Evolutionary conservation across 2,329 filamentous ascomycete genomes (phyloP), one percentile per base, ranked within the genome.

Genomic region (Fusarium succisae): DNA sequence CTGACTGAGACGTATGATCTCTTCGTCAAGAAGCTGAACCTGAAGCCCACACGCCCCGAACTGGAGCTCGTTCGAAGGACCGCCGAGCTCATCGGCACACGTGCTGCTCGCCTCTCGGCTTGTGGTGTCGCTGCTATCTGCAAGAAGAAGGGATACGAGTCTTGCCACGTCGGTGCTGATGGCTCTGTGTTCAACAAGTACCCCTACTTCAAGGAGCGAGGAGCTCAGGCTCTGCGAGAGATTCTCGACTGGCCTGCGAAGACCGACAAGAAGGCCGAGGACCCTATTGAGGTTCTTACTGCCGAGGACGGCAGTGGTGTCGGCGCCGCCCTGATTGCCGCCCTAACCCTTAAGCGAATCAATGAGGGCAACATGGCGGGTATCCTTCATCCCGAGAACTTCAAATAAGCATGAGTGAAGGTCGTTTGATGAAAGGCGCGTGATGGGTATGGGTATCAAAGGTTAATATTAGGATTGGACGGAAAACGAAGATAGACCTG

Each of bases 121-220:
- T 98, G 96, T 80, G 96, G 96, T 84, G 94, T 99, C 62, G 95
- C 96, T 18, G 96, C 96, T 66, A 98, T 99, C 80, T 95, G 93
- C 89, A 97, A 92, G 86, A 98, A 98, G 91, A 98, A 98, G 90
- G 89, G 90, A 76, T 96, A 95, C 83, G 85, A 93, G 80, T 89
- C 90, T 43, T 97, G 94, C 86, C 96, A 98, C 83, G 96, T 99
- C 47, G 96, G 96, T 78, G 96, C 96, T 58, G 96, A 99, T 81
- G 96, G 96, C 43, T 97, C 94, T 24, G 96, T 99, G 62, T 99
- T 99, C 87, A 98, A 98, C 89, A 98, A 98, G 83, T 99, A 99
- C 85, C 96, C 96, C 18, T 93, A 98, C 85, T 99, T 99, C 90
- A 98, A 98, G 88, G 90, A 91, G 66, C 93, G 96, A 62, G 95